Evolutionary conservation across 2,329 filamentous ascomycete genomes (phyloP).

Genomic region (Talaromyces sp.): DNA sequence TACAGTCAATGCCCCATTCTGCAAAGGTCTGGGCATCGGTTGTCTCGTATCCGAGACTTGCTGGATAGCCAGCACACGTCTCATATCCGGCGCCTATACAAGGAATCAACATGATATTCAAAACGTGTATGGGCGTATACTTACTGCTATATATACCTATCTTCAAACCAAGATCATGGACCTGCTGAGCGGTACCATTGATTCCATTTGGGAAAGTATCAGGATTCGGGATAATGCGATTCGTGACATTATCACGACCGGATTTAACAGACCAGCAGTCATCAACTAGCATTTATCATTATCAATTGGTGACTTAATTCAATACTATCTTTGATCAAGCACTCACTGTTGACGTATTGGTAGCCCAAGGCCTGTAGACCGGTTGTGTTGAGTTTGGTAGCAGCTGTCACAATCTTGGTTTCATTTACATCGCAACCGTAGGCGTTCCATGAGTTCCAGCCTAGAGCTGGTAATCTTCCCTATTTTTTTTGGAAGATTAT

Average conservation of each 20-base stretch:
- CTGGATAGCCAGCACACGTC: conserved; percentile 60
- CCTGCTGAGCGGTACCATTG: conserved; percentile 51
- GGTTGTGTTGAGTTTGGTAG: conserved; percentile 45
- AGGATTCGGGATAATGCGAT: conserved; percentile 49
- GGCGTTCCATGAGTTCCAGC: conserved; percentile 50
- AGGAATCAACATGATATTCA: neutral
- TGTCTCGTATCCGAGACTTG: conserved; percentile 56
- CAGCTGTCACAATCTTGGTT: conserved; percentile 48
- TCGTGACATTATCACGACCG: conserved; percentile 43
- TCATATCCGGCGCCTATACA: conserved; percentile 33
- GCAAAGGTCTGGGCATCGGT: conserved; percentile 60
- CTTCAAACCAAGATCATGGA: conserved; percentile 60
- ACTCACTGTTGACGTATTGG: conserved; percentile 46
- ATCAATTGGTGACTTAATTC: neutral
- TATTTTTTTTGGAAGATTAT: conserved; percentile 15
- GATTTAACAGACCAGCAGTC: conserved; percentile 59
- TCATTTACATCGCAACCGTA: conserved; percentile 51
- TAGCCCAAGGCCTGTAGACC: conserved; percentile 53
- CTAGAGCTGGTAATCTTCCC: conserved; percentile 37
- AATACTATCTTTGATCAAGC: neutral
- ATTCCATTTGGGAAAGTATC: conserved; percentile 61
- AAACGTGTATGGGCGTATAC: neutral
- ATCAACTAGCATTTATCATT: conserved; percentile 43
- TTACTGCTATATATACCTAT: conserved; percentile 58
- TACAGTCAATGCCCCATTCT: conserved; percentile 58